Evolutionary conservation across 129 eudicot species (phyloP).

Genomic region (Flaveria brownii): DNA sequence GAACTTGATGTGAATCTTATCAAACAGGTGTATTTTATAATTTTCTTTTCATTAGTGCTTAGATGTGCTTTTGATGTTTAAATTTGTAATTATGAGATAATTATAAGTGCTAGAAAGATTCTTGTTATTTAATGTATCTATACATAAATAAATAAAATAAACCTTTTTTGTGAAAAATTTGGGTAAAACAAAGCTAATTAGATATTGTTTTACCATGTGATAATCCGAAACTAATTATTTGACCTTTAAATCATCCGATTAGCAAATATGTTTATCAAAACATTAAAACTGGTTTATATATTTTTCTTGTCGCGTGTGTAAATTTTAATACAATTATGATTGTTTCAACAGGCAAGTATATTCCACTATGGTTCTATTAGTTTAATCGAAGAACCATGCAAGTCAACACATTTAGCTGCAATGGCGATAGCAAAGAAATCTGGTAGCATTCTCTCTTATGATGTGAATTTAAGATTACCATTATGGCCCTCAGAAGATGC

Average conservation of each 20-base stretch:
- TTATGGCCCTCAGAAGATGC: conserved; percentile 64
- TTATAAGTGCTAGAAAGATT: not conserved
- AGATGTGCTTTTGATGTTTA: not conserved
- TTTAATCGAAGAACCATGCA: conserved; percentile 62
- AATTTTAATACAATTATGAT: not conserved
- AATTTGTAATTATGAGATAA: not conserved
- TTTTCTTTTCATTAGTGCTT: conserved; percentile 2
- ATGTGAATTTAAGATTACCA: conserved; percentile 59
- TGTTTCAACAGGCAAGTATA: conserved; percentile 45
- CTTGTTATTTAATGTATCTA: not conserved
- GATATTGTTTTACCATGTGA: not conserved
- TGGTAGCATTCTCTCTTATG: conserved; percentile 62
- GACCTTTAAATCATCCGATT: not conserved
- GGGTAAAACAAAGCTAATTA: not conserved
- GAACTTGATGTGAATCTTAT: conserved; percentile 56
- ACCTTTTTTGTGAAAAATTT: not conserved
- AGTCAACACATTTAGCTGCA: conserved; percentile 60
- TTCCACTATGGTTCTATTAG: conserved; percentile 69
- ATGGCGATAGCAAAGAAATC: conserved; percentile 56
- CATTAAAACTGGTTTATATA: not conserved
- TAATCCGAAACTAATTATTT: not conserved
- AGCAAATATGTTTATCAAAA: not conserved
- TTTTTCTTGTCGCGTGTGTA: not conserved
- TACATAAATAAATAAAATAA: not conserved
- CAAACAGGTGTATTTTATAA: conserved; percentile 41